These are phyloP conservation scores for Solanum sitiens DNA, from an alignment of 257 asterid species.

Conservation along the genomic window DNA sequence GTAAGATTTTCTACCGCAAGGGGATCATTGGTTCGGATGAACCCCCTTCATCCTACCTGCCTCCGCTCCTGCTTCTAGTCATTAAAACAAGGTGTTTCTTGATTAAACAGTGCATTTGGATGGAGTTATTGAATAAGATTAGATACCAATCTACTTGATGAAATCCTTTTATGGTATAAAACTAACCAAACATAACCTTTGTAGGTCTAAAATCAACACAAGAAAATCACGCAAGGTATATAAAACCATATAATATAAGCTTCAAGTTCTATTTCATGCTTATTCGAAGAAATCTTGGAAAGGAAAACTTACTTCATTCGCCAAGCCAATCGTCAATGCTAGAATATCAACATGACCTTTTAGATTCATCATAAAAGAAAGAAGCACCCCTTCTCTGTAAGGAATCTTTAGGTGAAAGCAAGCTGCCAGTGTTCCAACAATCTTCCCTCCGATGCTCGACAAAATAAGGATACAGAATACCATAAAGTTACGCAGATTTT, in stretches of 20 bases:
- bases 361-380: constrained; percentile 89
- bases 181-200: not conserved
- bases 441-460: constrained; percentile 88
- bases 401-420: constrained; percentile 78
- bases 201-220: not conserved
- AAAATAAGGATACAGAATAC: constrained; percentile 46
- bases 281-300: not conserved
- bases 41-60: not conserved
- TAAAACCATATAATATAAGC: not conserved
- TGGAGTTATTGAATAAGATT: not conserved
- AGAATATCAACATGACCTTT: constrained; percentile 91
- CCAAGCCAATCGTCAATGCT: constrained; percentile 47
- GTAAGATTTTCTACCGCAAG: not conserved
- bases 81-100: not conserved
- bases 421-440: constrained; percentile 74
- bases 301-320: constrained; percentile 43
- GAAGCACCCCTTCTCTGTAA: constrained; percentile 76
- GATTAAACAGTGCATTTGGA: not conserved
- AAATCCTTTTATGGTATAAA: not conserved
- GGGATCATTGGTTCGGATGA: not conserved
- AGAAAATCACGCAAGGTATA: not conserved
- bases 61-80: not conserved
- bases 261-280: not conserved
- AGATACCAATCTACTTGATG: not conserved
- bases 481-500: constrained; percentile 35